Base-by-base conservation (phyloP, 176 grass and related monocot species). In the Oryza rufipogon region DNA sequence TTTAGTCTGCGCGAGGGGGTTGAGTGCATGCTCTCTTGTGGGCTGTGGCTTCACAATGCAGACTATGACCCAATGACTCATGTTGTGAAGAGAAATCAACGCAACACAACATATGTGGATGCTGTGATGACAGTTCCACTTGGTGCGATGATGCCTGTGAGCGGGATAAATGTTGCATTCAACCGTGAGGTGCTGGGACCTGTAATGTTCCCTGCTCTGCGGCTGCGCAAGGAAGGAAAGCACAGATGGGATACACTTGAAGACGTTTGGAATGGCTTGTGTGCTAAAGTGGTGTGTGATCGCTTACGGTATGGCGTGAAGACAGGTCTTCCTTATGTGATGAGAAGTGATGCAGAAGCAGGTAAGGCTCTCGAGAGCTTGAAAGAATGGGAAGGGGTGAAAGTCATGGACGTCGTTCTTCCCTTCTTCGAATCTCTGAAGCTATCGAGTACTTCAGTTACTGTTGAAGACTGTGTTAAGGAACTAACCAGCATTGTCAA, bases 51-150 rank as follows among this genome's bases (percentile, higher is more conserved):
- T 71, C 92, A 99, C 72, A 81, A 94, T 9, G 93, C 89, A 0
- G 96, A 99, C 74, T 99, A 96, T 0, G 96, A 99, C 81, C 91
- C 93, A 64, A 89, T 92, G 74, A 99, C 96, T 46, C 96, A 99
- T 94, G 87, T 93, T 23, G 96, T 94, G 60, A 99, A 97, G 83
- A 86, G 84, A 20, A 94, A 88, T 49, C 89, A 94, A 11, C 78
- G 89, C 4, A 99, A 94, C 83, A 54, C 80, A 9, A 76, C 86
- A 5, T 99, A 99, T 42, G 96, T 99, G 30, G 96, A 99, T 89
- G 93, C 93, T 22, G 96, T 96, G 33, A 91, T 99, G 93, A 99
- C 96, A 15, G 93, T 96, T 75, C 96, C 96, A 0, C 28, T 93
- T 2, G 77, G 86, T 51, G 89, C 91, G 0, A 96, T 99, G 89